Base-by-base conservation (phyloP, 768 basidiomycete genomes). In the Lepiota brunneoincarnata region DNA sequence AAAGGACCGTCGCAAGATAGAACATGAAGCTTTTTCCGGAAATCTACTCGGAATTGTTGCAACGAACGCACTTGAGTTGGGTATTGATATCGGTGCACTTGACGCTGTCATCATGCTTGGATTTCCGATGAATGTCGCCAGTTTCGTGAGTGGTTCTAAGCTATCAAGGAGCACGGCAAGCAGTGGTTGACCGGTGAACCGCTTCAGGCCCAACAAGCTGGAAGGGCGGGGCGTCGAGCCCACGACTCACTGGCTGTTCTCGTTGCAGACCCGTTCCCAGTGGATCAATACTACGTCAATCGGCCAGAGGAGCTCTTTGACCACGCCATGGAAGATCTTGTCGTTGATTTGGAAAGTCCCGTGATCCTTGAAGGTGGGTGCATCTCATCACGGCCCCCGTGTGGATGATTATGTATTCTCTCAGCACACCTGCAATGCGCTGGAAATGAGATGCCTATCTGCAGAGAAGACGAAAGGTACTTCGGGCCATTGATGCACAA, bases 51-150 rank as follows among this genome's bases (percentile, higher is more conserved):
- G 93, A 11, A 87, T 95, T 41, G 78, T 96, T 31, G 89, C 92
- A 0, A 96, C 93, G 0, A 95, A 93, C 61, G 93, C 93, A 0
- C 77, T 95, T 11, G 93, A 96, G 67, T 81, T 95, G 6, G 92
- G 92, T 12, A 87, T 93, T n/a, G 91, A 94, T 61, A 93, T 94
- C 34, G 92, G 91, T 14, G 81, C 79, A n/a, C 67, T 94, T 48
- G 93, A 95, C 63, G 90, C 88, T 6, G 93, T 95, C 38, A 82
- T 96, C 51, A 90, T 93, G 80, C 79, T 93, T 24, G 91, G 91
- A 1, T 93, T 95, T 65, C 93, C 93, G 0, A 75, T 81, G 50
- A 82, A 79, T 38, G 70, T 94, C 34, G 87, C 93, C 0, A 93
- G 90, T 60, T 88, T 93, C 54, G 91, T 93, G 54, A 61, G 82